A percentile compares a stretch with the other conserved stretches of the same genome.
Conservation (phyloP, 2,329 filamentous ascomycete species). For the Trichoderma sp. region DNA sequence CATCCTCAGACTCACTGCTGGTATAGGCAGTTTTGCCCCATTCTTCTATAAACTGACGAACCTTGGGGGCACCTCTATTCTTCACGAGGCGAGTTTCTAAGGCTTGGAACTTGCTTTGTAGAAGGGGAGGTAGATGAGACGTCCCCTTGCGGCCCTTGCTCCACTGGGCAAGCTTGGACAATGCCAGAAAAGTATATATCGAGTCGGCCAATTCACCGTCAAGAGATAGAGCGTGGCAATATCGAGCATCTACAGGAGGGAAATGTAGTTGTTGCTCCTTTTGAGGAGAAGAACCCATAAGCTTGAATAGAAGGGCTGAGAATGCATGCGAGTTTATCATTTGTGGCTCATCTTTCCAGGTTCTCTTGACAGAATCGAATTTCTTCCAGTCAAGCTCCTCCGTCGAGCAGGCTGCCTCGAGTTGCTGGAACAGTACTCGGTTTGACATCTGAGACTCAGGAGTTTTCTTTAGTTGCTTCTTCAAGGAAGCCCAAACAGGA, state of each 20-base stretch:
- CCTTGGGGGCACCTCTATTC: neutral
- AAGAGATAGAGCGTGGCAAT: too few species aligned
- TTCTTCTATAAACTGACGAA: neutral
- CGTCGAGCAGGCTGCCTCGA: neutral
- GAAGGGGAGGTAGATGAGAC: too few species aligned
- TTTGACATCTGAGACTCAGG: neutral
- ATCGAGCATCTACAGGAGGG: too few species aligned
- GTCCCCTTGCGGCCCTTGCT: too few species aligned
- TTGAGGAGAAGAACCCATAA: neutral
- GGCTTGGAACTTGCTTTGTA: too few species aligned
- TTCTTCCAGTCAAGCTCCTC: neutral
- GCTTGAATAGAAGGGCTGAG: neutral
- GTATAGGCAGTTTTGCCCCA: too few species aligned
- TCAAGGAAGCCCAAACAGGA: neutral
- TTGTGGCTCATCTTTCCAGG: neutral
- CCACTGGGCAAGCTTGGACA: neutral
- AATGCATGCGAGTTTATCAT: neutral
- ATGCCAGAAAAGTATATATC: neutral
- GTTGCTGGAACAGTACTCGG: neutral
- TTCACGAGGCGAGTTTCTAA: neutral
- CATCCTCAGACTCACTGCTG: neutral
- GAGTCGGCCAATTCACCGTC: neutral
- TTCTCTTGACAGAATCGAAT: neutral
- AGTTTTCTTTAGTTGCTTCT: neutral
- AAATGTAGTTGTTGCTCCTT: too few species aligned